A percentile compares a stretch with the other conserved stretches of the same genome.
Conservation (phyloP, 2,329 filamentous ascomycete species). For the Fusarium caatingaense region DNA sequence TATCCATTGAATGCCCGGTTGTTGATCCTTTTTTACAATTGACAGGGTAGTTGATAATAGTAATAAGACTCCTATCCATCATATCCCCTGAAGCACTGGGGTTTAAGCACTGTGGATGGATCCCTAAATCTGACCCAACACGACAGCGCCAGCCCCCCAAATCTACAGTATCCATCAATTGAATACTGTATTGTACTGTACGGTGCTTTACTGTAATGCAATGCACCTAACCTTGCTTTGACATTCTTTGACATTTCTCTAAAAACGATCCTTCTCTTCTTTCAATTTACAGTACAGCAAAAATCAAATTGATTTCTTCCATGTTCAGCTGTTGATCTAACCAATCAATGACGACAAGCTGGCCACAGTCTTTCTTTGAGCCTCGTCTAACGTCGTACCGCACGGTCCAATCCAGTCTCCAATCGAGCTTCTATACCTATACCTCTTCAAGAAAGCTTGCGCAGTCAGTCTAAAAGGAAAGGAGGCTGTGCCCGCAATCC, state of each 20-base stretch:
- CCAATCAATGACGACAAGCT: conserved; percentile 46
- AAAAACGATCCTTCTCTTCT: background rate
- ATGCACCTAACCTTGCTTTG: background rate
- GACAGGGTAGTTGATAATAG: conserved; percentile 17
- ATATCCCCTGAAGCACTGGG: conserved; percentile 13
- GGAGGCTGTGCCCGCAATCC: conserved; percentile 40
- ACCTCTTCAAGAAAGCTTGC: conserved; percentile 29
- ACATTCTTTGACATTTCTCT: background rate
- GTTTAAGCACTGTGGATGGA: conserved; percentile 31
- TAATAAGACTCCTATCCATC: conserved; percentile 5
- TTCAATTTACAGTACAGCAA: background rate
- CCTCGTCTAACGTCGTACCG: conserved; percentile 43
- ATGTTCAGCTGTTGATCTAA: conserved; percentile 6
- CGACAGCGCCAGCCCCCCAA: conserved; percentile 26
- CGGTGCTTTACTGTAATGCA: background rate
- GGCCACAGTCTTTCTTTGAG: conserved; percentile 43
- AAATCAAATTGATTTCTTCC: background rate
- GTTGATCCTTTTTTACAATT: conserved; percentile 25
- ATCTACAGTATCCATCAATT: background rate
- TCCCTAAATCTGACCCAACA: conserved; percentile 31
- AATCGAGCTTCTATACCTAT: conserved; percentile 28
- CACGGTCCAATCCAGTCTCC: conserved; percentile 32
- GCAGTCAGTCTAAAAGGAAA: conserved; percentile 16
- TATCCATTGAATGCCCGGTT: no score
- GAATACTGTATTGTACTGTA: background rate